These are phyloP conservation scores for Tulasnella sp. DNA, from an alignment of 768 basidiomycete genomes.

Conservation along the genomic window DNA sequence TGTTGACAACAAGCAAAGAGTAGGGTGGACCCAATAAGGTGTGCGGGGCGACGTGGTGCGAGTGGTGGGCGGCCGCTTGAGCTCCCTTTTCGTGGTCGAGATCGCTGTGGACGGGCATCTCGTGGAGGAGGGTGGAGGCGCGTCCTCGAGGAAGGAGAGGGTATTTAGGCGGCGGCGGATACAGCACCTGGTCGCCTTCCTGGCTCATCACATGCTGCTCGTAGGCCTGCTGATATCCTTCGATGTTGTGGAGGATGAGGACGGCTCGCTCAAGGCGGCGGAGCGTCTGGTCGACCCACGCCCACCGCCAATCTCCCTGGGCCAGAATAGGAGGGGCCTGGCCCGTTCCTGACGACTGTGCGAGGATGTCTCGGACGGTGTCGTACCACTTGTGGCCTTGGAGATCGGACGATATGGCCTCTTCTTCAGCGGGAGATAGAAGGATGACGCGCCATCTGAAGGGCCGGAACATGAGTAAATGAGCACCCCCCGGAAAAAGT, in stretches of 20 bases:
- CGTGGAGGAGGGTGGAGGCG: constrained; percentile 67
- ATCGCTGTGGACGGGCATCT: constrained; percentile 42
- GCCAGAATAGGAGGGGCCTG: constrained; percentile 63
- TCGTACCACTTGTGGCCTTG: constrained; percentile 85
- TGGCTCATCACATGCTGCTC: constrained; percentile 53
- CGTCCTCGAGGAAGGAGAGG: constrained; percentile 85
- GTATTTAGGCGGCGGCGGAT: constrained; percentile 80
- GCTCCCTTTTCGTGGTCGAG: constrained; percentile 37
- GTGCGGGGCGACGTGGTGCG: constrained; percentile 48
- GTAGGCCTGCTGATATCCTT: constrained; percentile 61
- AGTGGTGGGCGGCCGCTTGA: constrained; percentile 49
- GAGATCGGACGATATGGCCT: constrained; percentile 80
- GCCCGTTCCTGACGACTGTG: constrained; percentile 53
- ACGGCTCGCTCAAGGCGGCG: constrained; percentile 76
- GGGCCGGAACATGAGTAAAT: constrained; percentile 28
- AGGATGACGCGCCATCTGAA: constrained; percentile 82
- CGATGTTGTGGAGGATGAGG: constrained; percentile 30
- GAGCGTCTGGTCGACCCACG: constrained; percentile 82
- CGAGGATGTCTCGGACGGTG: constrained; percentile 78
- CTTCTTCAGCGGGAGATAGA: constrained; percentile 91
- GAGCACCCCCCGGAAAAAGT: neutral
- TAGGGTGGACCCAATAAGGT: constrained; percentile 82
- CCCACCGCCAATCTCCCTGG: constrained; percentile 82
- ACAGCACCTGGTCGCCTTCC: constrained; percentile 47
- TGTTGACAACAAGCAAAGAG: constrained; percentile 85